phyloP scores from a whole-genome alignment of 108 stramenopile species.

The Skeletonema tropicum region DNA sequence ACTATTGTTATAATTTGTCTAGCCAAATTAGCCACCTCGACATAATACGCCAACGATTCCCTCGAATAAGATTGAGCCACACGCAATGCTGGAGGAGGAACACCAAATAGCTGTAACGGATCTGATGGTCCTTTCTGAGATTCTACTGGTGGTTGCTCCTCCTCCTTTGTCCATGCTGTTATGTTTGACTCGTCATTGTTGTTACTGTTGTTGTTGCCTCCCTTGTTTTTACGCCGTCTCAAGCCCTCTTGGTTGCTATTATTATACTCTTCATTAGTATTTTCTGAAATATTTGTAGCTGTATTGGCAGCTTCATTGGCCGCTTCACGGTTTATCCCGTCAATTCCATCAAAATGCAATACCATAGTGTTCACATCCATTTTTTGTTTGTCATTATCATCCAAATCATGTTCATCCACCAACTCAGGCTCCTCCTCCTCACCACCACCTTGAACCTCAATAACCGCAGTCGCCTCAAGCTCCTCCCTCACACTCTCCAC shows the following conservation, averaged over 20 bases:
- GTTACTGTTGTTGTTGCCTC: not conserved
- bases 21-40: constrained; percentile 51
- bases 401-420: not conserved
- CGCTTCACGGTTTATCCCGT: not conserved
- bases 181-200: not conserved
- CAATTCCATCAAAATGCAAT: constrained; percentile 44
- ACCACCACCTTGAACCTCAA: constrained; percentile 17
- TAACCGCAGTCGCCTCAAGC: constrained; percentile 25
- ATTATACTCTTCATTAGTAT: not conserved
- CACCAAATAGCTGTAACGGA: constrained; percentile 50
- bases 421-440: not conserved
- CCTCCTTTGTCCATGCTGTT: not conserved
- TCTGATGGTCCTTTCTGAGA: constrained; percentile 15
- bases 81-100: constrained; percentile 49
- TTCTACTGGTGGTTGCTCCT: constrained; percentile 4
- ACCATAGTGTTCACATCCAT: no score
- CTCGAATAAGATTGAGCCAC: constrained; percentile 43
- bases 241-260: constrained; percentile 21
- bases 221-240: constrained; percentile 11
- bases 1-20: constrained; percentile 31
- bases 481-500: constrained; percentile 38
- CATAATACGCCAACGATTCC: constrained; percentile 45
- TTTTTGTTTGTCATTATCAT: constrained; percentile 3
- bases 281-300: not conserved
- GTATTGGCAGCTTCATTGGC: not conserved